Conservation (phyloP, 164 flowering plant species). For the Vitis rotundifolia region DNA sequence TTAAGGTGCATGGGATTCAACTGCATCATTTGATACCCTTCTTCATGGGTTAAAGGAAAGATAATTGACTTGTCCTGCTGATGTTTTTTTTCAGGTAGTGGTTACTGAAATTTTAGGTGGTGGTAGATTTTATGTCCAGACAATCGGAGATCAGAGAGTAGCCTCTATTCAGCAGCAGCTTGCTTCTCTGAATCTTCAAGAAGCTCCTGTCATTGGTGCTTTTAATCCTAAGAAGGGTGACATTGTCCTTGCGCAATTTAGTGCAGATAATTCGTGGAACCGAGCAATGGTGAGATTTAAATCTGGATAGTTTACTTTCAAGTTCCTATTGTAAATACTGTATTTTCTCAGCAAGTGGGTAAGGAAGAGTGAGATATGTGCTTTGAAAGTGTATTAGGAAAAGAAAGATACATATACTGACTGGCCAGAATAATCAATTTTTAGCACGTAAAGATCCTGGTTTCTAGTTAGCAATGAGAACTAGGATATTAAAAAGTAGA, state of each 20-base stretch:
- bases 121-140: conserved; percentile 87
- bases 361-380: too few species aligned
- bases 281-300: conserved; percentile 75
- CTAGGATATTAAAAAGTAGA: neutral
- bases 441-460: neutral
- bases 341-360: too few species aligned
- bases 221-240: conserved; percentile 97
- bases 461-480: neutral
- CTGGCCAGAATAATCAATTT: neutral
- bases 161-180: conserved; percentile 81
- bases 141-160: conserved; percentile 72
- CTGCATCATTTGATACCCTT: neutral
- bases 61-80: neutral
- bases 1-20: conserved; percentile 54
- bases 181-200: conserved; percentile 71
- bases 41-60: neutral
- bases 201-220: conserved; percentile 81
- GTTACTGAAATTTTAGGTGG: conserved; percentile 94
- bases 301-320: neutral
- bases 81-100: conserved; percentile 50
- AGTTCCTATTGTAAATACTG: neutral
- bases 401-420: too few species aligned
- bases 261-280: conserved; percentile 91
- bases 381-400: too few species aligned
- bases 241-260: conserved; percentile 84